phyloP scores from a whole-genome alignment of 805 yeast species.

The Starmerella apis region DNA sequence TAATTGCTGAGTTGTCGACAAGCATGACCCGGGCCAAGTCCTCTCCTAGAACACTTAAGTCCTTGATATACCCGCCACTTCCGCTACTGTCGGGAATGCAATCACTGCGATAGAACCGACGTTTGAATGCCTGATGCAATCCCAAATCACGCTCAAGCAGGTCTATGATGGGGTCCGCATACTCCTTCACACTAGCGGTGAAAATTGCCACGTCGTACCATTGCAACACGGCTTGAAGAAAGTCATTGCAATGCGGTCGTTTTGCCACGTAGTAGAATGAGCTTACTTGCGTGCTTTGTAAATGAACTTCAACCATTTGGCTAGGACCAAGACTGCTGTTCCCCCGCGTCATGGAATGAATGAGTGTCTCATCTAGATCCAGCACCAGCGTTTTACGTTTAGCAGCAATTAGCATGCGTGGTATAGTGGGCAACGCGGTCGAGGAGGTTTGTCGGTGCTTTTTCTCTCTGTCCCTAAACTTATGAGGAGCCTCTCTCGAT shows the following conservation, averaged over 20 bases:
- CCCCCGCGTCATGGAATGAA: constrained; percentile 74
- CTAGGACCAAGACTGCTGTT: constrained; percentile 34
- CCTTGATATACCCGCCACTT: constrained; percentile 54
- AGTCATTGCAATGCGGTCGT: constrained; percentile 82
- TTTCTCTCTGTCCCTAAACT: not conserved
- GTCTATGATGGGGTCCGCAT: constrained; percentile 94
- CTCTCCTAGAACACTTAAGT: constrained; percentile 41
- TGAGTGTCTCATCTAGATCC: constrained; percentile 88
- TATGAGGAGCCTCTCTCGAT: not conserved
- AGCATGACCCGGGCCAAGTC: constrained; percentile 64
- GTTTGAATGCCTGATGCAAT: constrained; percentile 35
- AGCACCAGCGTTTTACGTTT: constrained; percentile 57
- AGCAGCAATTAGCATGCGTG: constrained; percentile 12
- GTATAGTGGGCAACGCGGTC: constrained; percentile 16
- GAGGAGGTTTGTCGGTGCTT: constrained; percentile 6
- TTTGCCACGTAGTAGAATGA: constrained; percentile 80
- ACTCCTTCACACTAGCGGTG: constrained; percentile 89
- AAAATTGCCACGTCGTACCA: constrained; percentile 88
- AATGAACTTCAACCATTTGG: constrained; percentile 71
- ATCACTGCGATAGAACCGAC: constrained; percentile 65
- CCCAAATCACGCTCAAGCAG: constrained; percentile 61
- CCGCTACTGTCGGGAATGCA: constrained; percentile 58
- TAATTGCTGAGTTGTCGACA: constrained; percentile 86
- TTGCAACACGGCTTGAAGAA: constrained; percentile 60
- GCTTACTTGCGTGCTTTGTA: constrained; percentile 31